Evolutionary conservation across 1,284 basidiomycete species (phyloP), one percentile per base, ranked within the genome.

Genomic region (Waitea zeae): DNA sequence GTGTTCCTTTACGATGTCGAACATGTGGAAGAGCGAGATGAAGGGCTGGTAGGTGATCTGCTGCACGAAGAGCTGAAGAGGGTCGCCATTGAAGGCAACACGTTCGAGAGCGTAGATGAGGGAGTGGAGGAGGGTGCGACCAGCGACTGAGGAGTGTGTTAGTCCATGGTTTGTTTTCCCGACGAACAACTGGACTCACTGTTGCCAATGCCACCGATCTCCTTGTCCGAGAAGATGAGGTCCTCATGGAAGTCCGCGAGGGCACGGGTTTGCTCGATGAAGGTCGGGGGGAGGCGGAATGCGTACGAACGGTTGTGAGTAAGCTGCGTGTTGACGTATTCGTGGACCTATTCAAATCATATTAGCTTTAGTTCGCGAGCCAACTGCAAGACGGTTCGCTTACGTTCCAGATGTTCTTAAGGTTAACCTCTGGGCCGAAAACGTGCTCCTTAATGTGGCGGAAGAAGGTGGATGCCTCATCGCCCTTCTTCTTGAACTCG

Each of bases 21-120:
- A 74, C 56, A 84, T 70, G 52, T 78, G 70, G 69, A 87, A 78
- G 50, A 89, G 64, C 12, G 82, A 84, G 46, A 89, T 75, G 67
- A 89, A 83, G 12, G 86, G 79, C 54, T 89, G 86, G 62, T 89
- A 89, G 43, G 80, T 80, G 15, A 77, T 77, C 51, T 44, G 49
- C 47, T 84, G 64, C 39, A 81, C 57, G 42, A 86, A 56, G 54
- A 89, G 64, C 47, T 83, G 75, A 38, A 89, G 70, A 27, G 78
- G 72, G 54, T 82, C 74, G 37, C 67, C 71, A 46, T 76, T 70
- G 63, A 79, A 86, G 33, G 76, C 66, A 46, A 90, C 74, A 44
- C 71, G 70, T 48, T 78, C 65, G 36, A 90, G 64, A 5, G 78
- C 69, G 33, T 51, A 56, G 36, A 86, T 57, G 50, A 90, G 60